Evolutionary conservation across 192 early-diverging fungal genomes (phyloP).

Genomic region (Entomortierella chlamydospora): DNA sequence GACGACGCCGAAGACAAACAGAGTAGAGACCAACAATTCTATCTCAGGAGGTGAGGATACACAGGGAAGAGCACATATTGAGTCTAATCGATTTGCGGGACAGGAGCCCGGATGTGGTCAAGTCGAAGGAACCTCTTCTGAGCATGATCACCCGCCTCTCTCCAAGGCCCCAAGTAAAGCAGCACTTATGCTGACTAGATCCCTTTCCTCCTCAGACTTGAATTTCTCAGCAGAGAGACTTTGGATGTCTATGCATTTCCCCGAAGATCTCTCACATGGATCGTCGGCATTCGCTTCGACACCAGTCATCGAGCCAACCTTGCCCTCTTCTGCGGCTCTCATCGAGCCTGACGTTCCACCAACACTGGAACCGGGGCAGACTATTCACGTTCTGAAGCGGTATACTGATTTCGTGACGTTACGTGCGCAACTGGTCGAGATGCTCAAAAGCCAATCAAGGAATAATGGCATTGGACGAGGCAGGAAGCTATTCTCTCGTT

Average conservation of each 20-base stretch:
- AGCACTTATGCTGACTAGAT: constrained; percentile 28
- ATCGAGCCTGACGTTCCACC: background rate
- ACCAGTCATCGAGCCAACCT: background rate
- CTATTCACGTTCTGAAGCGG: constrained; percentile 57
- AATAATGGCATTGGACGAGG: background rate
- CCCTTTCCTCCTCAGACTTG: constrained; percentile 26
- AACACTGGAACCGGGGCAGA: background rate
- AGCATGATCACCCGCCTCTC: background rate
- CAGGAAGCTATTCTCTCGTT: background rate
- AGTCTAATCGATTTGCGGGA: background rate
- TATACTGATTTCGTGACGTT: constrained; percentile 64
- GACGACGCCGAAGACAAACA: background rate
- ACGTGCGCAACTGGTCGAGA: constrained; percentile 47
- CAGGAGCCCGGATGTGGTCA: background rate
- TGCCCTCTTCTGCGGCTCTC: background rate
- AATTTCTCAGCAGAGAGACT: constrained; percentile 20
- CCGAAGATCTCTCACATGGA: background rate
- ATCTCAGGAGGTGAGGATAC: background rate
- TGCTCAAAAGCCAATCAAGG: constrained; percentile 7
- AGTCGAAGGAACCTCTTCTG: background rate
- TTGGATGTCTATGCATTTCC: constrained; percentile 11
- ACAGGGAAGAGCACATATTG: background rate
- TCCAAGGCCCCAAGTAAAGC: constrained; percentile 22
- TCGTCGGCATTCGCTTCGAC: background rate
- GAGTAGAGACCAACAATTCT: background rate